Conservation (phyloP, 2,329 filamentous ascomycete genomes). For the Volutella citrinella region DNA sequence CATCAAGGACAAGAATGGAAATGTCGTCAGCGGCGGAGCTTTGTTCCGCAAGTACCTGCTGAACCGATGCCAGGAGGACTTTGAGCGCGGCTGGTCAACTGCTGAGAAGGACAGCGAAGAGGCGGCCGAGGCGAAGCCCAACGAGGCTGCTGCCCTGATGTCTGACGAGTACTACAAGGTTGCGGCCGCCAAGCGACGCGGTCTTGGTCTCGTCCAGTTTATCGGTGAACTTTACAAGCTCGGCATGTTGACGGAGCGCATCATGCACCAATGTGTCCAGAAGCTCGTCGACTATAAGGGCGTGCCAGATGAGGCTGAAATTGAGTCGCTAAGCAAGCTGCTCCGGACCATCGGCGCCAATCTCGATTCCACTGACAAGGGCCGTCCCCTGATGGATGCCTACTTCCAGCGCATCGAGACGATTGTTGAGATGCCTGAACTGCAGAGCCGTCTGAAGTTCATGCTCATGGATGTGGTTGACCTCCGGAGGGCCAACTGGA, state of each 20-base stretch:
- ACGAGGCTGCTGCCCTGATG: slow-evolving; percentile 74
- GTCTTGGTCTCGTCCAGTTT: slow-evolving; percentile 97
- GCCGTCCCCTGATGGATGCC: slow-evolving; percentile 80
- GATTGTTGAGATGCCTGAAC: slow-evolving; percentile 75
- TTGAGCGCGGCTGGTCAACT: slow-evolving; percentile 94
- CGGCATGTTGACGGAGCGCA: slow-evolving; percentile 95
- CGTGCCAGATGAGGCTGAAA: slow-evolving; percentile 89
- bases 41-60: slow-evolving; percentile 98
- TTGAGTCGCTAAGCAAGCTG: slow-evolving; percentile 92
- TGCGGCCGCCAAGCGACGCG: slow-evolving; percentile 91
- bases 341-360: slow-evolving; percentile 87
- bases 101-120: slow-evolving; percentile 53
- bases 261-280: slow-evolving; percentile 99
- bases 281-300: slow-evolving; percentile 95
- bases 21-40: slow-evolving; percentile 86
- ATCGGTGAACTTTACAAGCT: slow-evolving; percentile 99
- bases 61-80: slow-evolving; percentile 98
- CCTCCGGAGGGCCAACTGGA: slow-evolving; percentile 73
- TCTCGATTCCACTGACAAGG: slow-evolving; percentile 80
- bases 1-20: slow-evolving; percentile 85
- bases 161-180: slow-evolving; percentile 96
- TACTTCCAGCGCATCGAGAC: slow-evolving; percentile 88
- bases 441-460: slow-evolving; percentile 87
- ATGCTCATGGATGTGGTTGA: slow-evolving; percentile 97
- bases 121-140: slow-evolving; percentile 48